phyloP scores from a whole-genome alignment of 768 basidiomycete species.

The Auricularia sp. region DNA sequence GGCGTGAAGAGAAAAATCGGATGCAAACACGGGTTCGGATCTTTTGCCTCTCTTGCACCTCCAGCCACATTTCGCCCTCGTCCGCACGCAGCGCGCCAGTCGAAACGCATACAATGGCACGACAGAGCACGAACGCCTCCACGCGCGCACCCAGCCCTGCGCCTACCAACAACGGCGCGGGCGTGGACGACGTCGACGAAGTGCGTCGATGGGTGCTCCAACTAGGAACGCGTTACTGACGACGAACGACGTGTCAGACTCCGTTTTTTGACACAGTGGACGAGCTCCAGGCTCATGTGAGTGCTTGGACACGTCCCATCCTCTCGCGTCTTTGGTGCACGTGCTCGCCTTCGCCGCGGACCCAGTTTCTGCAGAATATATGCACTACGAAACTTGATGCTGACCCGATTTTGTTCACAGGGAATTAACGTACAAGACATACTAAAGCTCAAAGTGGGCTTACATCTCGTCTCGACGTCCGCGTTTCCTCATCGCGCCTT shows the following conservation, averaged over 20 bases:
- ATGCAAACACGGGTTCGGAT: background rate
- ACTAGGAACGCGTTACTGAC: background rate
- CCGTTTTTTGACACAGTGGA: conserved; percentile 73
- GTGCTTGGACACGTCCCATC: conserved; percentile 11
- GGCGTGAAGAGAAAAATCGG: background rate
- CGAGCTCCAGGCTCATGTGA: conserved; percentile 73
- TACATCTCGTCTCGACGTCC: conserved; percentile 2
- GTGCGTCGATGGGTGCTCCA: conserved; percentile 14
- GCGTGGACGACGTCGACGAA: conserved; percentile 34
- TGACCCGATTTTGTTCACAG: conserved; percentile 28
- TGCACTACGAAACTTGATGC: too few species aligned
- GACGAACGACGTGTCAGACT: conserved; percentile 24
- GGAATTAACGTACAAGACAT: conserved; percentile 96
- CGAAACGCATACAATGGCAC: background rate
- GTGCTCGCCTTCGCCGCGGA: background rate
- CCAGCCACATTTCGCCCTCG: background rate
- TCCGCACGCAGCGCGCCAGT: background rate
- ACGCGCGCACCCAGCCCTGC: background rate
- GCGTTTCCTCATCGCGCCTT: conserved; percentile 14
- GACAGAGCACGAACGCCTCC: background rate
- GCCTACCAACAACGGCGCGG: background rate
- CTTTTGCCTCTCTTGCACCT: background rate
- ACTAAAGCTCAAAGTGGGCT: conserved; percentile 70
- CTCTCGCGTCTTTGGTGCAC: background rate
- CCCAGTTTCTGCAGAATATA: too few species aligned